phyloP scores from a whole-genome alignment of 2,329 filamentous ascomycete species.

The Xylariales sp. region DNA sequence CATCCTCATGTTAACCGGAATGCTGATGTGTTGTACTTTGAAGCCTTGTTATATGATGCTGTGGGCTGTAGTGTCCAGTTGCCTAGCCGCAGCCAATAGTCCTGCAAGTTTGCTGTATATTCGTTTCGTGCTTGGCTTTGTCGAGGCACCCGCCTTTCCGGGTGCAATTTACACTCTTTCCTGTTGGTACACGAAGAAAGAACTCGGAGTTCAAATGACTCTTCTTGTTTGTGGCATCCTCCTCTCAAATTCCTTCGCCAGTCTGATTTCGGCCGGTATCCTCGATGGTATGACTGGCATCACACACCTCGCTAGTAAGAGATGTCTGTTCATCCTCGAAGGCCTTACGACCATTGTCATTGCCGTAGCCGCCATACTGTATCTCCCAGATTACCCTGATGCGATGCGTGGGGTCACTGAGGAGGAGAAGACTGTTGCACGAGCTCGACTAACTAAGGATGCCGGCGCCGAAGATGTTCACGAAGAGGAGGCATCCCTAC shows the following conservation, averaged over 20 bases:
- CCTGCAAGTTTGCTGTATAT: constrained; percentile 4
- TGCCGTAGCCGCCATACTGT: constrained; percentile 4
- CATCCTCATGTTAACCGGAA: too few species aligned
- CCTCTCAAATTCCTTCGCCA: constrained; percentile 11
- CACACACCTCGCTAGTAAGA: neutral
- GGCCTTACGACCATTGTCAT: constrained; percentile 8
- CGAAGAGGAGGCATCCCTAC: neutral
- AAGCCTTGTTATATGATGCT: constrained; percentile 1
- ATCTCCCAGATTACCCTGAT: constrained; percentile 6
- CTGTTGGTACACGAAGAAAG: constrained; percentile 7
- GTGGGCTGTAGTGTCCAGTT: constrained; percentile 3
- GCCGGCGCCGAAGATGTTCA: neutral
- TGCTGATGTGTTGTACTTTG: neutral
- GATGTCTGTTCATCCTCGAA: constrained; percentile 12
- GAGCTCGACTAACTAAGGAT: constrained; percentile 2
- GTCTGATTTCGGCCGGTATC: constrained; percentile 10
- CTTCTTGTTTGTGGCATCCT: neutral
- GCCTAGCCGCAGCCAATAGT: neutral
- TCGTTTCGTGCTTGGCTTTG: constrained; percentile 8
- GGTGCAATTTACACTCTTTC: constrained; percentile 9
- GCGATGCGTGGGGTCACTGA: constrained; percentile 6
- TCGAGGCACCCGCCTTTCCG: constrained; percentile 8
- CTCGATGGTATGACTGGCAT: constrained; percentile 8
- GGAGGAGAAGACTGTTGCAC: constrained; percentile 5
- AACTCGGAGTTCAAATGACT: constrained; percentile 2